Evolutionary conservation across 805 yeast genomes (phyloP).

Genomic region (Cyberlindnera sargentensis): DNA sequence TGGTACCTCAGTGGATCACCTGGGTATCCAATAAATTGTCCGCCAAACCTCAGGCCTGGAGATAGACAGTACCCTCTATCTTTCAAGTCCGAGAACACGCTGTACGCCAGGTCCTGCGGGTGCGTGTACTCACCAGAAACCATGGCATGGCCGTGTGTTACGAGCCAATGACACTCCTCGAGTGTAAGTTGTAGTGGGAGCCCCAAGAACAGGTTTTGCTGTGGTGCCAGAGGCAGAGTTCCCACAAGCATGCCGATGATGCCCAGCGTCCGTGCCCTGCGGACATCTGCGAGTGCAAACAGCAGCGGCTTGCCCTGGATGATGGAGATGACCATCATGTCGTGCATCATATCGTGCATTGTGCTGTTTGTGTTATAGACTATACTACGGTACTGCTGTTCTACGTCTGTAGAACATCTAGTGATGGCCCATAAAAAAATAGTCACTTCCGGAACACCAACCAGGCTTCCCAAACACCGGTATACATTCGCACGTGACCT

Average conservation of each 20-base stretch:
- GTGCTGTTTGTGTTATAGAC: neutral
- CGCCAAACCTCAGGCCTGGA: constrained; percentile 92
- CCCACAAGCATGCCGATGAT: constrained; percentile 77
- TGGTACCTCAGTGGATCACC: constrained; percentile 92
- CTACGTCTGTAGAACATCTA: too few relatives aligned
- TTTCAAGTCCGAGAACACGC: constrained; percentile 11
- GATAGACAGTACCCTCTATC: constrained; percentile 46
- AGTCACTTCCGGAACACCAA: too few relatives aligned
- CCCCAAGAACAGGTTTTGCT: constrained; percentile 83
- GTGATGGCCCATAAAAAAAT: too few relatives aligned
- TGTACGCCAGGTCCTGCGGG: constrained; percentile 2
- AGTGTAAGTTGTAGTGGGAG: constrained; percentile 67
- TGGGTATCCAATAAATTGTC: constrained; percentile 82
- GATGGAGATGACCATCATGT: constrained; percentile 19
- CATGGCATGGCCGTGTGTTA: constrained; percentile 34
- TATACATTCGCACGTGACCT: too few relatives aligned
- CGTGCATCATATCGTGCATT: neutral
- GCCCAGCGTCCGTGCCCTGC: constrained; percentile 49
- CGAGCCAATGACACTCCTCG: constrained; percentile 69
- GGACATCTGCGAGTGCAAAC: constrained; percentile 50
- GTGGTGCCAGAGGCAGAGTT: constrained; percentile 84
- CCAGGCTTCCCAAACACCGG: too few relatives aligned
- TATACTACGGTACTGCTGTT: too few relatives aligned
- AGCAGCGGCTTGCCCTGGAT: constrained; percentile 44
- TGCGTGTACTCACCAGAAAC: constrained; percentile 33